Evolutionary conservation across 805 yeast genomes (phyloP).

Genomic region (Metschnikowia continentalis): DNA sequence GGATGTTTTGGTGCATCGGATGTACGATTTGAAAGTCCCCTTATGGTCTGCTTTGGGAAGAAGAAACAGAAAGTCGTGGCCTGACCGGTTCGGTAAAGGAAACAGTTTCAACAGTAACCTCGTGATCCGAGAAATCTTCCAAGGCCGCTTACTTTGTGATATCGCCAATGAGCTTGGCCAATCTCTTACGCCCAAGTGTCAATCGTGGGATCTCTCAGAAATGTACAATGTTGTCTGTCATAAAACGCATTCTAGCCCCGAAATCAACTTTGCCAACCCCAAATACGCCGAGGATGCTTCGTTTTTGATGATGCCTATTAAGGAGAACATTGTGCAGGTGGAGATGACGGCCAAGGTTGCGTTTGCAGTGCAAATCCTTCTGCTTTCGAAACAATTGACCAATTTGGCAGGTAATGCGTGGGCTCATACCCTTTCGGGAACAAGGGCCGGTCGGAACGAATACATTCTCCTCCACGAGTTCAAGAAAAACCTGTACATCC

Average conservation of each 20-base stretch:
- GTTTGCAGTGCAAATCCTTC: conserved; percentile 75
- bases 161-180: conserved; percentile 93
- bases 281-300: conserved; percentile 63
- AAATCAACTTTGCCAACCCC: conserved; percentile 67
- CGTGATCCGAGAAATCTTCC: conserved; percentile 62
- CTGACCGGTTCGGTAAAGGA: conserved; percentile 60
- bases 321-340: conserved; percentile 64
- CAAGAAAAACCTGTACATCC: conserved; percentile 68
- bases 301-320: conserved; percentile 63
- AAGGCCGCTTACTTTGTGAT: conserved; percentile 89
- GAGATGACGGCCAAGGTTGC: conserved; percentile 73
- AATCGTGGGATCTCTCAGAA: conserved; percentile 89
- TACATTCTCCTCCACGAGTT: conserved; percentile 90
- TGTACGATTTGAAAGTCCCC: conserved; percentile 67
- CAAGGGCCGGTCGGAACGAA: conserved; percentile 94
- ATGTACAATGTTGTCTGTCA: conserved; percentile 82
- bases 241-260: conserved; percentile 56
- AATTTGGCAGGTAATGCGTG: conserved; percentile 95
- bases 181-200: conserved; percentile 86
- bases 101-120: conserved; percentile 49
- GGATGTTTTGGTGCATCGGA: conserved; percentile 76
- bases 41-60: conserved; percentile 86
- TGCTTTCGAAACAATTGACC: conserved; percentile 87
- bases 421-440: conserved; percentile 91
- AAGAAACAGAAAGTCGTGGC: conserved; percentile 71